Evolutionary conservation across 1,284 basidiomycete genomes (phyloP), one percentile per base, ranked within the genome.

Genomic region (Trametes sp.): DNA sequence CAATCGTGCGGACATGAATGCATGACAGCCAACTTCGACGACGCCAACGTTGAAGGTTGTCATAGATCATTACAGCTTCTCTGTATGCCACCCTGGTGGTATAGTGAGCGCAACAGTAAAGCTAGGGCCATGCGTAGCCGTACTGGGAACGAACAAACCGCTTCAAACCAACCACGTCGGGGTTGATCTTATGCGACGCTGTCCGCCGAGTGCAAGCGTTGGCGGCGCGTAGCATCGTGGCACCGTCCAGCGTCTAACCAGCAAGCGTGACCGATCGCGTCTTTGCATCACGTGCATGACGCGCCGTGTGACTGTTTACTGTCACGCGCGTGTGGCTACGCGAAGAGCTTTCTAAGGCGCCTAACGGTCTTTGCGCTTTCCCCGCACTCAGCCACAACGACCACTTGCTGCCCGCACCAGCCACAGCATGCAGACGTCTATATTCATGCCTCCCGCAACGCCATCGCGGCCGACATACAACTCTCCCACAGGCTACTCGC

Each of bases 371-470:
- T 23, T 14, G 23, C 33, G 41, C 21, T 21, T 35, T 35, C 42
- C 24, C 41, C 23, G 19, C 41, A 23, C 23, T 33, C 45, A 58
- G 44, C 59, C 52, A 49, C 52, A 38, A 24, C 28, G 11, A 59
- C 38, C 45, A 49, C 33, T 46, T 24, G 26, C 19, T 13, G 1
- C n/a, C 38, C 16, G 19, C 41, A 16, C 11, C 41, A 23, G 41
- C 48, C 26, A 33, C 38, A 41, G 50, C 55, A 67, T 67, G 66
- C 66, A 64, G 35, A 28, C 63, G 8, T 51, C 60, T 6, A 14
- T 60, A 19, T 61, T 50, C 28, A 44, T 62, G 26, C 42, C 65
- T 4, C 63, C 66, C n/a, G 33, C 55, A n/a, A 67, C 66, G 9
- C 66, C 66, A 3, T 54, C 50, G 1, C 44, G 59, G 3, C 57